A percentile compares a stretch with the other conserved stretches of the same genome.
phyloP scores from a whole-genome alignment of 2,329 filamentous ascomycete genomes.

The Sarocladium strictum region DNA sequence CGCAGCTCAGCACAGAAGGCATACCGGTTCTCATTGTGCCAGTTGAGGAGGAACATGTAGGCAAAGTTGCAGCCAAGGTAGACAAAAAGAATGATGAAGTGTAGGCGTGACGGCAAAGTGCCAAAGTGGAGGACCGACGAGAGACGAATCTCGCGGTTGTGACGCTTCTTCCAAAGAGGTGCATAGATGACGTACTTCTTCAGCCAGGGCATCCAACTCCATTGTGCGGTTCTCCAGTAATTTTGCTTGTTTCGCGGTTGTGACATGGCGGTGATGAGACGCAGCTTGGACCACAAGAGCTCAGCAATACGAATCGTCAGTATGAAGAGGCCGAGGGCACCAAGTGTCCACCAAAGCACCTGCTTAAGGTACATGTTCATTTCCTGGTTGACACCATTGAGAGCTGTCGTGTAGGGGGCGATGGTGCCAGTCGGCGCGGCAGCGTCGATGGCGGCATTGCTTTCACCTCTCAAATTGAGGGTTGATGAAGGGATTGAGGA shows the following conservation, averaged over 20 bases:
- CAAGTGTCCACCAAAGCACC: constrained; percentile 55
- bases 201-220: constrained; percentile 53
- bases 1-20: constrained; percentile 75
- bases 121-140: constrained; percentile 54
- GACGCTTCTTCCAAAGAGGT: constrained; percentile 57
- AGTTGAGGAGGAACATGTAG: constrained; percentile 59
- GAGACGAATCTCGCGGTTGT: constrained; percentile 61
- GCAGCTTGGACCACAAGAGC: constrained; percentile 48
- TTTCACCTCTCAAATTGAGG: constrained; percentile 19
- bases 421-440: constrained; percentile 41
- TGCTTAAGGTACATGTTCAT: constrained; percentile 53
- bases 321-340: constrained; percentile 47
- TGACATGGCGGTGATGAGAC: constrained; percentile 55
- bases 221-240: constrained; percentile 55
- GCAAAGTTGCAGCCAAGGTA: constrained; percentile 56
- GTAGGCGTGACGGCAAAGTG: constrained; percentile 60
- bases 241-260: constrained; percentile 43
- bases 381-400: constrained; percentile 55
- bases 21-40: constrained; percentile 49
- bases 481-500: constrained; percentile 11
- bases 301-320: constrained; percentile 48
- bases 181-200: constrained; percentile 58
- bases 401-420: constrained; percentile 46
- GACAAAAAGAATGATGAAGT: constrained; percentile 48
- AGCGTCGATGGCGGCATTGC: constrained; percentile 24